Percentiles rank a stretch among this genome's conserved stretches.
Conservation (phyloP, 768 basidiomycete genomes). For the Leucosporidium yakuticum region DNA sequence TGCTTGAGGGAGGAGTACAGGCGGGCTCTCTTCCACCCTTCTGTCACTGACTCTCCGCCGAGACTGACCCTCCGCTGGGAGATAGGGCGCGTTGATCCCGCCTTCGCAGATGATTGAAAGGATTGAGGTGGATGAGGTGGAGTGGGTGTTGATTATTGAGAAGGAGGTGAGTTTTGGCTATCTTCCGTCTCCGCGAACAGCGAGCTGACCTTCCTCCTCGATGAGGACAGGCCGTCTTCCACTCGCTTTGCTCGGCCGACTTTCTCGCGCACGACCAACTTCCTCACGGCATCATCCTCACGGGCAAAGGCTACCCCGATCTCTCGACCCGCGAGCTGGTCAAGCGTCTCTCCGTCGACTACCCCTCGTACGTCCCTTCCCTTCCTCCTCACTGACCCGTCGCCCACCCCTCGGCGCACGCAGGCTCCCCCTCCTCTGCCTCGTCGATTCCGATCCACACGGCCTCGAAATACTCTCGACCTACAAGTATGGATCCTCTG, state of each 20-base stretch:
- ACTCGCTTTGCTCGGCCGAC: constrained; percentile 62
- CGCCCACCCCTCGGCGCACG: background rate
- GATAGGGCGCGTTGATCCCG: constrained; percentile 70
- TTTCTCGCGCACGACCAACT: constrained; percentile 48
- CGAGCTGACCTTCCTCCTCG: background rate
- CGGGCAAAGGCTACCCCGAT: constrained; percentile 94
- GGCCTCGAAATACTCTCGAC: constrained; percentile 87
- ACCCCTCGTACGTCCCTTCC: constrained; percentile 46
- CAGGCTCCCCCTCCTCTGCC: constrained; percentile 68
- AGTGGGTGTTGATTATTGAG: constrained; percentile 83
- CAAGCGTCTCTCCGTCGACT: constrained; percentile 60
- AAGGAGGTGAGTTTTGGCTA: constrained; percentile 65
- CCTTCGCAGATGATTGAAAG: constrained; percentile 62
- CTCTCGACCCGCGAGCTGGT: constrained; percentile 81
- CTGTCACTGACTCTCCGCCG: background rate
- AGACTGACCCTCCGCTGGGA: background rate
- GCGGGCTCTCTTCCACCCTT: background rate
- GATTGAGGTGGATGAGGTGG: constrained; percentile 54
- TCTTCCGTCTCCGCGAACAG: background rate
- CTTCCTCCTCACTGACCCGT: background rate
- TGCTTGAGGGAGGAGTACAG: background rate
- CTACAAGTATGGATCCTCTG: constrained; percentile 71
- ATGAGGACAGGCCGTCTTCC: constrained; percentile 77
- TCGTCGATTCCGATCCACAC: constrained; percentile 88
- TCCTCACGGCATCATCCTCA: constrained; percentile 34